Evolutionary conservation across 2,329 filamentous ascomycete genomes (phyloP), one percentile per base, ranked within the genome.

Genomic region (Diaporthe humulicola): DNA sequence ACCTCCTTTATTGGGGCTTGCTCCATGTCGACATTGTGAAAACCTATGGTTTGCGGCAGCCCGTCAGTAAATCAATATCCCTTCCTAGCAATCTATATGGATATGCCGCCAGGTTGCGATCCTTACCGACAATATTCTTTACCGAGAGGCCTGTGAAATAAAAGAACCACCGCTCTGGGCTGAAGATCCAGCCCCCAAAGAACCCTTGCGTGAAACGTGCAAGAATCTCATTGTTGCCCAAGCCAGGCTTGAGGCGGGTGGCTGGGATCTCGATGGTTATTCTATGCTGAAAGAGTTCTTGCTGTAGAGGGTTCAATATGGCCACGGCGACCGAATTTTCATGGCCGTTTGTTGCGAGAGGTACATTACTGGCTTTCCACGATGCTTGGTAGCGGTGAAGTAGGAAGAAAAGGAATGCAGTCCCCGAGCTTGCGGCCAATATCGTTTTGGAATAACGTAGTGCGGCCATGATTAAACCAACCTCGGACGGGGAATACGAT

Each of bases 111-210:
- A n/a, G 28, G 3, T 1, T 3, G 8, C 5, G 3, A 6, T 17
- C 25, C 45, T 36, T 56, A 17, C 58, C 50, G 3, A 48, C 58
- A 14, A 42, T 38, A 25, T 67, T 42, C 9, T 28, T 28, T 12
- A 66, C 2, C 19, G 48, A 56, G 4, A 67, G 48, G 17, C 58
- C 22, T 8, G 48, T 73, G 12, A 57, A 4, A 15, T 22, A 1
- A 19, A 66, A 66, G 2, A 73, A 54, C 70, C 56, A 73, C 19
- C 70, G 30, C 70, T 73, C 70, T 12, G 58, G 70, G 40, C 57
- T 66, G 48, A 66, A 73, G 2, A 73, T n/a, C 70, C 70, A 66
- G 33, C 58, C 70, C 1, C 58, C 70, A 73, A 73, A 73, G 33
- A 67, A 73, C 10, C 70, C 58, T 10, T 66, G 42, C 1, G 48